Evolutionary conservation across 2,329 filamentous ascomycete species (phyloP), one percentile per base, ranked within the genome.

Genomic region (Beauveria rudraprayagi): DNA sequence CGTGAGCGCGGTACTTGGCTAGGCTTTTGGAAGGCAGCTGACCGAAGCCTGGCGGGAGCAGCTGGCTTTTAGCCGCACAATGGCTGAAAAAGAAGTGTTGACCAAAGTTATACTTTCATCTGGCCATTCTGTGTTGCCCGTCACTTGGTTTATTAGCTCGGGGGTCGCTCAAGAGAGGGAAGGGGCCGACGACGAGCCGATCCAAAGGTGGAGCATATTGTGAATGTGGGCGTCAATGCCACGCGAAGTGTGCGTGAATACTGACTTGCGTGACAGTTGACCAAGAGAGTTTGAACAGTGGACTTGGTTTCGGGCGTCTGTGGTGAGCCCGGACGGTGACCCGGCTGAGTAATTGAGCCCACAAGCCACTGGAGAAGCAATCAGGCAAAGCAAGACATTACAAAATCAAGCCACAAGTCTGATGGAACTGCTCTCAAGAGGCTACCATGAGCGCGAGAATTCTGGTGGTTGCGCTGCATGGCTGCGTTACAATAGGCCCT

Each of bases 251-350:
- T 16, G 43, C 11, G 30, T 48, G n/a, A 50, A 30, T 50, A 28
- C 17, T 28, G 55, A 41, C 40, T n/a, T 28, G 22, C 24, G 19
- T 34, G 11, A 22, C 47, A 53, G 37, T 9, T 17, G 37, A 34
- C 28, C 19, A 43, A 55, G 30, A 51, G 56, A 41, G 55, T 57
- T 57, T 57, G 55, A 46, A 57, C 46, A 50, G 55, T 28, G 46
- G 34, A 48, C 55, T 57, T 37, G 22, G 55, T 57, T 57, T 57
- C 55, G 50, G 55, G 55, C 55, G 17, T 47, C 17, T 26, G 56
- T 44, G 47, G 34, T 43, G 37, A 52, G 47, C 47, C 56, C 24
- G 17, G 56, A 22, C 46, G 19, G 24, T 17, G 19, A 30, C 3
- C 46, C 11, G n/a, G 37, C 47, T n/a, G 24, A 44, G 11, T 44